Base-by-base conservation (phyloP, 305 asterid species). In the Euphrasia arctica region DNA sequence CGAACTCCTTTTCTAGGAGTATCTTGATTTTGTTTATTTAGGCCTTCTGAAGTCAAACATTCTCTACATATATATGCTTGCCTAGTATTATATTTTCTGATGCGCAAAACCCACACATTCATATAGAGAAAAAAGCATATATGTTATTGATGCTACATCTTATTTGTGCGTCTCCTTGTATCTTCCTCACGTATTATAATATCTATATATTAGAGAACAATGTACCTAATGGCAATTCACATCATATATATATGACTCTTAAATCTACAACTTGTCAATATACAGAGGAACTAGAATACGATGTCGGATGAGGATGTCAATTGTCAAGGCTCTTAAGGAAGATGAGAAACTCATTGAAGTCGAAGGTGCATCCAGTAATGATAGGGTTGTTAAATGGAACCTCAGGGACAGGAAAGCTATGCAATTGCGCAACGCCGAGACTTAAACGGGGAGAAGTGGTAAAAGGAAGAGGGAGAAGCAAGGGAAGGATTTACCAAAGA, bases 251-350 rank as follows among this genome's bases (percentile, higher is more conserved):
- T 25, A 25, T 25, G 27, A 25, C 27, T 25, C 27, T 25, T 25
- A 3, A 54, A 12, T 22, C 59, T 9, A 5, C 45, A 8, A 39
- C 6, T 54, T 4, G 32, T 9, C 39, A 12, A 29, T 28, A 28
- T 56, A 29, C 61, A 11, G 61, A 29, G 42, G 31, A 31, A 12
- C 22, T 3, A 56, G 61, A 56, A 56, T 39, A 56, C n/a, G 61
- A 56, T 28, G 61, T 29, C 8, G 61, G 34, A 11, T 56, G 22
- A 56, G 61, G 42, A 56, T 56, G 42, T 28, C 61, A 56, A 56
- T 18, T 18, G 22, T 18, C 22, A 18, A 18, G 13, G 32, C 18
- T 10, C n/a, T 13, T 11, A 12, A 11, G 22, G 42, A 56, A 56
- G 42, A 28, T 11, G 42, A 10, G 18, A 56, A 56, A 27, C 15